Conservation (phyloP, 225 moss, liverwort and hornwort species). For the Lunularia cruciata region DNA sequence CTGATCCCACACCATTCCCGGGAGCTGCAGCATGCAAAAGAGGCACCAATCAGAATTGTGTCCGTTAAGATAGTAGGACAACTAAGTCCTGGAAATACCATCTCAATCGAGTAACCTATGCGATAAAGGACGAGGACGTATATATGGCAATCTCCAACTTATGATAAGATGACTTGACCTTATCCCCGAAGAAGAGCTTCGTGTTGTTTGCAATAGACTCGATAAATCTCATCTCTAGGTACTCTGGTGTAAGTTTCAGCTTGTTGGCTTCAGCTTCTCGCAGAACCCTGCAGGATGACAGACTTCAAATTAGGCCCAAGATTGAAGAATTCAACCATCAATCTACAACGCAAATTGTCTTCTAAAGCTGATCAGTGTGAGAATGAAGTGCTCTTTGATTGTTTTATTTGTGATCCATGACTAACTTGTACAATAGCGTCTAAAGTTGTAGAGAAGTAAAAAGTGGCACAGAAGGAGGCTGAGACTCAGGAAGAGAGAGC, state of each 20-base stretch:
- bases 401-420: too few relatives aligned
- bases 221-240: constrained; percentile 82
- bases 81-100: too few relatives aligned
- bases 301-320: too few relatives aligned
- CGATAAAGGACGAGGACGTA: too few relatives aligned
- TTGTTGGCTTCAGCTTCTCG: constrained; percentile 92
- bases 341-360: too few relatives aligned
- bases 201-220: constrained; percentile 91
- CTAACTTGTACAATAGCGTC: neutral
- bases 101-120: neutral
- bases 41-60: neutral
- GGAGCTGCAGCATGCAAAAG: constrained; percentile 62
- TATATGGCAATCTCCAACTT: too few relatives aligned
- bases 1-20: constrained; percentile 90
- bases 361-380: too few relatives aligned
- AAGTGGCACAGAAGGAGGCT: constrained; percentile 97
- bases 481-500: constrained; percentile 93
- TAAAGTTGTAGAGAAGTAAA: constrained; percentile 95
- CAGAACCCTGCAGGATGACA: constrained; percentile 60
- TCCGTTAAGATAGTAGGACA: too few relatives aligned
- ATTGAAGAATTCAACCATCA: too few relatives aligned
- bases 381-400: too few relatives aligned
- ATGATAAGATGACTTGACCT: constrained; percentile 45
- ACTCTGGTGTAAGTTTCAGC: constrained; percentile 91
- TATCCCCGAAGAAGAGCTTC: constrained; percentile 95